Evolutionary conservation across 2,329 filamentous ascomycete species (phyloP), one percentile per base, ranked within the genome.

Genomic region (Lachnum nothofagi): DNA sequence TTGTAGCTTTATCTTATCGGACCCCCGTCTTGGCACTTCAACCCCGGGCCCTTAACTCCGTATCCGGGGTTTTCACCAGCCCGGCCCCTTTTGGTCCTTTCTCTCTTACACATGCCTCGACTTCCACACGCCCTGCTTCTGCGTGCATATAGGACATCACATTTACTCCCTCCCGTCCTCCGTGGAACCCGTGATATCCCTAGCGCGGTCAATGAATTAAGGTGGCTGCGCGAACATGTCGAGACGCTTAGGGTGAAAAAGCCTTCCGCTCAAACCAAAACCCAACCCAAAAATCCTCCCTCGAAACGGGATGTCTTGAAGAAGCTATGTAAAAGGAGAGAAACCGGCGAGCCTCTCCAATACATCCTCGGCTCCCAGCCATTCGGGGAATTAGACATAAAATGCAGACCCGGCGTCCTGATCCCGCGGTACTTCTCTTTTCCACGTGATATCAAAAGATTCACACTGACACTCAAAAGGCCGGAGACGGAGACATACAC

Each of bases 321-420:
- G 25, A 27, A 27, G 25, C 25, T 83, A 5, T 80, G 77, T 53
- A 66, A 65, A 3, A 66, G 70, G 42, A 71, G 82, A 27, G 72
- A 76, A 7, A 67, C 65, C 7, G 89, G 89, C 1, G 78, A 83
- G 49, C 93, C 93, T 1, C 69, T 98, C 27, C 93, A 97, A 66
- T 97, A 97, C 64, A 76, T 97, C 19, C 72, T 98, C 1, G 90
- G 90, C 3, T 83, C 83, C 4, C 90, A 96, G 65, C 93, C 86
- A 1, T 97, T 98, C 68, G 91, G 91, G 0, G 71, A 80, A 4
- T 69, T 97, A 14, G 85, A 95, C 35, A 85, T 98, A 39, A 70
- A 76, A 46, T 96, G 91, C 63, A 74, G 72, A 23, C 78, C 74
- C 9, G 88, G 88, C 2, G 91, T 97, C 4, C 72, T 98, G 48